Conservation (phyloP, 441 rosid genomes). For the Omphalea diandra region DNA sequence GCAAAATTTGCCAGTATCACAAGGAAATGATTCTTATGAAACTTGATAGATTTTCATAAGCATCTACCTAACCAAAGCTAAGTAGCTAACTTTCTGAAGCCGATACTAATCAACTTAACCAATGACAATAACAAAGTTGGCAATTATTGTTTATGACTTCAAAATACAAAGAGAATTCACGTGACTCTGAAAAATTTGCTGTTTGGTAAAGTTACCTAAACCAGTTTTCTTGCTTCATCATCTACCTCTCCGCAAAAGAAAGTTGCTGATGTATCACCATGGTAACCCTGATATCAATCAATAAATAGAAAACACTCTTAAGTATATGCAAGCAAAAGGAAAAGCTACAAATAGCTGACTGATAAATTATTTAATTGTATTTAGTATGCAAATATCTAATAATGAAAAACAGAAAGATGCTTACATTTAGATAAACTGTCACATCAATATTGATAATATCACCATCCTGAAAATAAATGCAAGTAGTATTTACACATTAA, state of each 20-base stretch:
- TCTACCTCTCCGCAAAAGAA: slow-evolving; percentile 88
- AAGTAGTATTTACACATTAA: slow-evolving; percentile 5
- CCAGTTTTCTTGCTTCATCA: slow-evolving; percentile 70
- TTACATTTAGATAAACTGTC: slow-evolving; percentile 80
- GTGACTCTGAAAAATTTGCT: neutral
- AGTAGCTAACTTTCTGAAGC: neutral
- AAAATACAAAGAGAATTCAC: neutral
- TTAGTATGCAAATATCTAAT: neutral
- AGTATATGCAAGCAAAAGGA: slow-evolving; percentile 10
- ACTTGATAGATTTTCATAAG: neutral
- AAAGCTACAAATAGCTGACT: neutral
- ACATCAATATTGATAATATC: slow-evolving; percentile 93
- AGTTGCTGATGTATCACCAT: slow-evolving; percentile 91
- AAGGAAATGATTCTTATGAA: neutral
- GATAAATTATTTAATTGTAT: neutral
- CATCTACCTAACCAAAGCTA: slow-evolving; percentile 7
- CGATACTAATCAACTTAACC: slow-evolving; percentile 1
- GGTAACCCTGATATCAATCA: slow-evolving; percentile 61
- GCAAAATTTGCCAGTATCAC: neutral
- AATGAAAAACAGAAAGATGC: slow-evolving; percentile 26
- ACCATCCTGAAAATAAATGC: slow-evolving; percentile 63
- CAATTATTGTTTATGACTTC: neutral
- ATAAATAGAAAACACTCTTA: neutral
- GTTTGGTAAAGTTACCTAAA: slow-evolving; percentile 49
- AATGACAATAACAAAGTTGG: neutral